Base-by-base conservation (phyloP, 1,284 basidiomycete genomes). In the Schizophyllum commune region DNA sequence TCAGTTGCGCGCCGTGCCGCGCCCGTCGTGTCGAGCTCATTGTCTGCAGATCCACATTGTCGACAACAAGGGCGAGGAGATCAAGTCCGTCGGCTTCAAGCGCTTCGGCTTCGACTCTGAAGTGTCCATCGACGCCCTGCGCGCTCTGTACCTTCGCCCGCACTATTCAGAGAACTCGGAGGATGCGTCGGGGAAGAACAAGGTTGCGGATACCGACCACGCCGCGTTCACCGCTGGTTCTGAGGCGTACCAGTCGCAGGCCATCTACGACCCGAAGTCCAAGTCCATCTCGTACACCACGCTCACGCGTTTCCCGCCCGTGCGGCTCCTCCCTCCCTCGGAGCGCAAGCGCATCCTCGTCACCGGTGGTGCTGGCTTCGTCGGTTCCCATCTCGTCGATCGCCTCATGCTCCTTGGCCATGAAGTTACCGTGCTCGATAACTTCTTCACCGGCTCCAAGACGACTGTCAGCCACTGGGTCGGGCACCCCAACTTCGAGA, bases 361-460 rank as follows among this genome's bases (percentile, higher is more conserved):
- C 66, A 98, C 96, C 17, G 96, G 96, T 66, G 96, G 95, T 60
- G 96, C 96, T 57, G 96, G 96, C 32, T 99, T 99, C 73, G 96
- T 99, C 62, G 96, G 96, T 32, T 96, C 94, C 54, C 96, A 99
- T 78, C 86, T 99, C 61, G 92, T 96, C 59, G 96, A 99, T 78
- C 88, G 96, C 60, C 84, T 98, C 63, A 96, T 99, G 94, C 84
- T 98, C 66, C 86, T 98, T 66, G 96, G 96, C 20, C 96, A 98
- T 74, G 96, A 98, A 74, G 95, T 98, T 66, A 95, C 94, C 59
- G 96, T 98, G 61, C 77, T 98, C 60, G 96, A 98, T 79, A 98
- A 98, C 79, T 98, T 98, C 74, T 98, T 98, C 79, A 98, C 96
- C 21, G 96, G 96, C 20, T 92, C 91, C 60, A 96, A 96, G 75